phyloP scores from a whole-genome alignment of 2,329 filamentous ascomycete species.

The Coniochaeta sp. region DNA sequence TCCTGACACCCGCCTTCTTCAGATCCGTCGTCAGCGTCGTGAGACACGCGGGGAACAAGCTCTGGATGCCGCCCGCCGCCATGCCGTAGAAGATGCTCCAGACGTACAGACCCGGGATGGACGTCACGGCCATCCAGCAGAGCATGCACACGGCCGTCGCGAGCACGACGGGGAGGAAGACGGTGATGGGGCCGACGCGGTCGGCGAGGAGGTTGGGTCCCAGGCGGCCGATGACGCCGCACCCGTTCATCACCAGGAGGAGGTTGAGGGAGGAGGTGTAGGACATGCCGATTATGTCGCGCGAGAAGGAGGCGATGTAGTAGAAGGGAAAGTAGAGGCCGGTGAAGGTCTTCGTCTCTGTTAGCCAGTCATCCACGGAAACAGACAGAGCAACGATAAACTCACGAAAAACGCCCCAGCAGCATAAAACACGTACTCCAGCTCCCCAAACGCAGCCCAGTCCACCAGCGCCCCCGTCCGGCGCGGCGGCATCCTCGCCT shows the following conservation, averaged over 20 bases:
- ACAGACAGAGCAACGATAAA: slow-evolving; percentile 17
- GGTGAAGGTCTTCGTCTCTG: slow-evolving; percentile 26
- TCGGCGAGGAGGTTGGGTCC: slow-evolving; percentile 54
- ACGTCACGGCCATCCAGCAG: slow-evolving; percentile 51
- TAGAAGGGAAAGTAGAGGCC: slow-evolving; percentile 53
- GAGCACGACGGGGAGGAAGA: slow-evolving; percentile 43
- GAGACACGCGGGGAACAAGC: slow-evolving; percentile 57
- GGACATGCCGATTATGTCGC: slow-evolving; percentile 31
- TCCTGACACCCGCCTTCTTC: slow-evolving; percentile 43
- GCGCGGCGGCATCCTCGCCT: slow-evolving; percentile 39
- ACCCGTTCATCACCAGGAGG: slow-evolving; percentile 58
- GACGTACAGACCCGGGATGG: slow-evolving; percentile 45
- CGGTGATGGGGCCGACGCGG: slow-evolving; percentile 50
- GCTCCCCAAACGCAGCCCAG: slow-evolving; percentile 48
- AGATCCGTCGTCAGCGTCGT: slow-evolving; percentile 47
- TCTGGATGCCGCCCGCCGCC: slow-evolving; percentile 56
- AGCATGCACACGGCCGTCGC: slow-evolving; percentile 37
- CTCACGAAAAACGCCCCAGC: slow-evolving; percentile 37
- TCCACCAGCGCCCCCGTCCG: slow-evolving; percentile 46
- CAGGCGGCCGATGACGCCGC: slow-evolving; percentile 51
- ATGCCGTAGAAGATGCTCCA: slow-evolving; percentile 61
- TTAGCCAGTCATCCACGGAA: too few species aligned
- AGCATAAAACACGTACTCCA: slow-evolving; percentile 45
- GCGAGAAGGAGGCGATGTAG: slow-evolving; percentile 46
- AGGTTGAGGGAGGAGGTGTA: slow-evolving; percentile 50